Evolutionary conservation across 768 basidiomycete species (phyloP), one percentile per base, ranked within the genome.

Genomic region (Tephrocybe sp.): DNA sequence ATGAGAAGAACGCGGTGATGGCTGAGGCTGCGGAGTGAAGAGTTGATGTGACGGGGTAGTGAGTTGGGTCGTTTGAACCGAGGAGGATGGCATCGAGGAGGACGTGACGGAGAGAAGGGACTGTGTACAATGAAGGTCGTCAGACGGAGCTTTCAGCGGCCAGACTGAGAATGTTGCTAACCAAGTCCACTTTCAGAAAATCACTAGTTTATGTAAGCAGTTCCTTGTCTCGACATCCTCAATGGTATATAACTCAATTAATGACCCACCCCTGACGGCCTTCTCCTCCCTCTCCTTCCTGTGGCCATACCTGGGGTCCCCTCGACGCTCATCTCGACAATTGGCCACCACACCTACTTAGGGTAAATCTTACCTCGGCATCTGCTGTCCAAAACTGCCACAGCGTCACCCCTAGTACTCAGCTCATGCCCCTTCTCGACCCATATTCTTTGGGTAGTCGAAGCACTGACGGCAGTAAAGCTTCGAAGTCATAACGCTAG

Each of bases 1-100:
- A 41, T 66, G 63, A 55, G 72, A 59, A 37, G 67, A 67, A 45
- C 70, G 72, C 10, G 63, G 52, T 34, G 54, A 57, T 23, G 47
- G 49, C 45, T 53, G 56, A 17, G 58, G 49, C 26, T 56, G 50
- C 42, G 54, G 32, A 18, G 52, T 55, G 28, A 57, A 55, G 44
- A 37, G 58, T n/a, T 56, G 60, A 7, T 39, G 38, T 18, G 38
- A 50, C 7, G 45, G 54, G 18, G n/a, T 54, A 46, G 32, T 59
- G 37, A 55, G 37, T 12, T 58, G 60, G 17, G 34, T 4, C 21
- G 48, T 43, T 15, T 62, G 53, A 24, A 60, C 40, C 6, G 56
- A 50, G 6, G 59, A 37, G 5, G 62, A 60, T 25, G 65, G 59
- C 64, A 67, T 67, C 41, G 53, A 32, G 40, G 18, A 20, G 38